Percentiles rank a stretch among this genome's conserved stretches.
Evolutionary conservation across 2,329 filamentous ascomycete species (phyloP).

Genomic region (Thermothelomyces thermophilus): DNA sequence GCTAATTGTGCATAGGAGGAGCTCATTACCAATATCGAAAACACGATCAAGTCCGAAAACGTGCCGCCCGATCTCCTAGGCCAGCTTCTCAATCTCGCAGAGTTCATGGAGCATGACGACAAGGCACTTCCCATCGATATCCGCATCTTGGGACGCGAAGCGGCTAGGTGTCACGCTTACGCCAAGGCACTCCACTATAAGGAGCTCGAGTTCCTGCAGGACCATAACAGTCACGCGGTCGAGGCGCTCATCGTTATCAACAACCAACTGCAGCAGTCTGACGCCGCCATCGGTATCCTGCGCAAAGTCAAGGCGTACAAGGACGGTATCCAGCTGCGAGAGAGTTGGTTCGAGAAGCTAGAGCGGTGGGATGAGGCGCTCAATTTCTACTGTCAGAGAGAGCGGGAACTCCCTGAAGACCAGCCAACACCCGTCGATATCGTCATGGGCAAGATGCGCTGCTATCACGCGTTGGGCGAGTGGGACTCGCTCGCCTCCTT

Average conservation of each 20-base stretch:
- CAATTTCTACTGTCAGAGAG: conserved; percentile 82
- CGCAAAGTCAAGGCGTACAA: conserved; percentile 93
- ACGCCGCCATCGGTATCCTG: conserved; percentile 95
- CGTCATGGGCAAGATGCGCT: conserved; percentile 99
- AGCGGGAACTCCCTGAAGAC: conserved; percentile 57
- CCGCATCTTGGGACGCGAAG: conserved; percentile 85
- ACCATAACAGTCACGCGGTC: conserved; percentile 90
- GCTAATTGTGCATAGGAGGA: conserved; percentile 53
- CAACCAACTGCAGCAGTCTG: conserved; percentile 96
- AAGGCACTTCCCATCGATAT: conserved; percentile 98
- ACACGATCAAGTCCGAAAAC: conserved; percentile 87
- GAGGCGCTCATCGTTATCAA: conserved; percentile 99
- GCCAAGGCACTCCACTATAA: conserved; percentile 99
- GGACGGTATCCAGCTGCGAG: conserved; percentile 85
- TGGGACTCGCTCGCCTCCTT: conserved; percentile 90
- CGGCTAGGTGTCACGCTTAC: conserved; percentile 93
- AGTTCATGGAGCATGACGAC: conserved; percentile 99
- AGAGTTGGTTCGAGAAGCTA: conserved; percentile 98
- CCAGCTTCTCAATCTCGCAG: conserved; percentile 87
- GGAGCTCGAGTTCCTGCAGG: conserved; percentile 94
- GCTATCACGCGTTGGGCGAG: conserved; percentile 90
- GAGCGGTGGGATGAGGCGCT: conserved; percentile 98
- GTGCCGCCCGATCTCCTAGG: conserved; percentile 94
- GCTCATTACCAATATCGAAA: conserved; percentile 90
- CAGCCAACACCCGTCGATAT: conserved; percentile 72